Evolutionary conservation across 805 yeast species (phyloP).

Genomic region (Starmerella etchellsii): DNA sequence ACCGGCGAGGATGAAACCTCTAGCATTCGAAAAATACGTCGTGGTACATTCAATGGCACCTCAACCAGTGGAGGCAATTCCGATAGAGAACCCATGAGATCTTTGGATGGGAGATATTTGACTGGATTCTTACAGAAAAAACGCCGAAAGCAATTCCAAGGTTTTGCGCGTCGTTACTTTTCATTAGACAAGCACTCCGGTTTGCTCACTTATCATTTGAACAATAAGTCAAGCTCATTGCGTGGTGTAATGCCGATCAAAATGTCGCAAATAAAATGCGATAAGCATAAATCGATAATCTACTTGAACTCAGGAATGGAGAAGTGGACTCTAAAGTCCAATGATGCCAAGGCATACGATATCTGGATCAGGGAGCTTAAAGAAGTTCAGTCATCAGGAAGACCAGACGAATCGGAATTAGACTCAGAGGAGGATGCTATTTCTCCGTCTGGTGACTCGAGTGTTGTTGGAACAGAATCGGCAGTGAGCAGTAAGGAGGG

Average conservation of each 20-base stretch:
- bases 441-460: no score
- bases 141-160: constrained; percentile 73
- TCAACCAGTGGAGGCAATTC: background rate
- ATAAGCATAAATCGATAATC: constrained; percentile 50
- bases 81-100: constrained; percentile 7
- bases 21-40: constrained; percentile 3
- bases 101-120: constrained; percentile 33
- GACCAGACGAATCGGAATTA: constrained; percentile 11
- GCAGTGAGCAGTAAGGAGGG: background rate
- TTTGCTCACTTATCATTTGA: constrained; percentile 65
- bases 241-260: constrained; percentile 88
- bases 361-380: constrained; percentile 77
- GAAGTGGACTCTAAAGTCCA: constrained; percentile 81
- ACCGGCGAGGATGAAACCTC: no score
- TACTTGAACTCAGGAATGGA: constrained; percentile 80
- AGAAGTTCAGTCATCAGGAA: constrained; percentile 19
- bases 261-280: constrained; percentile 71
- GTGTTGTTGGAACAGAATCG: no score
- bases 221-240: constrained; percentile 55
- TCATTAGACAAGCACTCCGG: constrained; percentile 72
- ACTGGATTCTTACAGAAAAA: constrained; percentile 71
- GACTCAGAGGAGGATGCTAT: constrained; percentile 13
- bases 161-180: constrained; percentile 75
- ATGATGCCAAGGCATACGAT: constrained; percentile 49
- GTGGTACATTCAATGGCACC: constrained; percentile 4